These are phyloP conservation scores for Starmerella apicola DNA, from an alignment of 805 yeast species.

Conservation along the genomic window DNA sequence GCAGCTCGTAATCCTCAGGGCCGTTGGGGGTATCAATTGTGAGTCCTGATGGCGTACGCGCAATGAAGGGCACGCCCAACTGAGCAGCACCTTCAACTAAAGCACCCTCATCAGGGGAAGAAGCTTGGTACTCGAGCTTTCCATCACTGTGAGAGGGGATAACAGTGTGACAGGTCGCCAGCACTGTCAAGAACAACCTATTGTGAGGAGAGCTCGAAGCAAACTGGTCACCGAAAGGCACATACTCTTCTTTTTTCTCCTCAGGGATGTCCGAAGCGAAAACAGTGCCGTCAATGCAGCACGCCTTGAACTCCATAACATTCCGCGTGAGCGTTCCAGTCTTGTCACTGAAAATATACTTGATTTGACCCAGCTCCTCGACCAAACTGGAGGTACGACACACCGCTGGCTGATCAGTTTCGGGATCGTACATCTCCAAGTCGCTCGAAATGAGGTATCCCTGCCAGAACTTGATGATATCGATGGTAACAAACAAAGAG, in stretches of 20 bases:
- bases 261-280: constrained; percentile 86
- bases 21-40: constrained; percentile 45
- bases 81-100: constrained; percentile 90
- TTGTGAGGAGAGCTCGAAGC: background rate
- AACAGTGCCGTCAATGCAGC: constrained; percentile 85
- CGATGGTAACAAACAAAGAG: constrained; percentile 90
- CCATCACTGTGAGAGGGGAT: constrained; percentile 61
- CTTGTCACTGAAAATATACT: constrained; percentile 90
- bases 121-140: constrained; percentile 86
- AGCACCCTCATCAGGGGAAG: constrained; percentile 99
- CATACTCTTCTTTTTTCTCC: constrained; percentile 71
- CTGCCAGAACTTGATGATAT: constrained; percentile 87
- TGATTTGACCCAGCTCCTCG: constrained; percentile 94
- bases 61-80: constrained; percentile 70
- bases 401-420: constrained; percentile 84
- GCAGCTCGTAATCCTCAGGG: constrained; percentile 52
- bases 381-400: constrained; percentile 92
- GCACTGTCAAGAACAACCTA: constrained; percentile 65
- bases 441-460: constrained; percentile 90
- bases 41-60: constrained; percentile 76
- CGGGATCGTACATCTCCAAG: constrained; percentile 79
- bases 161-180: constrained; percentile 94
- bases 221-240: constrained; percentile 31
- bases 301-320: constrained; percentile 90
- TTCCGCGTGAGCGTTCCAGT: constrained; percentile 95